phyloP scores from a whole-genome alignment of 208 protist species.

The Leishmania tarentolae region DNA sequence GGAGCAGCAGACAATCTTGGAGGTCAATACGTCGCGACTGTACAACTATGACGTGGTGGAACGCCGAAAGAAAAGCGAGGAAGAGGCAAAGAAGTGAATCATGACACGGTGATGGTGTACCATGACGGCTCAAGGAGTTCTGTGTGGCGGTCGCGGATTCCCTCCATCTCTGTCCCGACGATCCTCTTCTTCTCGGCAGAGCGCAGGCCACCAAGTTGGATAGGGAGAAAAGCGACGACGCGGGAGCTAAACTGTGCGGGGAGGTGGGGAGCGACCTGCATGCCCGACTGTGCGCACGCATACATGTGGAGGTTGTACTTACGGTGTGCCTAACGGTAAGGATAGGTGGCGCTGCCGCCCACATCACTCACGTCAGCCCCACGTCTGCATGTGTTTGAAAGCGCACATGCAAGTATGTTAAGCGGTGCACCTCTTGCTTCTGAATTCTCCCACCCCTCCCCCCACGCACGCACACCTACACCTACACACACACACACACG shows the following conservation, averaged over 20 bases:
- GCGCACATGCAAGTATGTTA: neutral
- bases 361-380: neutral
- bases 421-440: neutral
- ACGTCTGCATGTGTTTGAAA: neutral
- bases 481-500: neutral
- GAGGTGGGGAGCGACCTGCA: neutral
- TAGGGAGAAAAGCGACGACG: neutral
- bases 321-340: neutral
- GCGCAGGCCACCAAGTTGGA: neutral
- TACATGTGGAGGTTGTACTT: neutral
- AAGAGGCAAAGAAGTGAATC: constrained; percentile 27
- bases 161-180: neutral
- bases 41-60: constrained; percentile 95
- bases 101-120: neutral
- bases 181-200: neutral
- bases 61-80: constrained; percentile 56
- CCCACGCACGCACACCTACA: neutral
- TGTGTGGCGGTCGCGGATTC: neutral
- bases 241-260: neutral
- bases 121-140: neutral
- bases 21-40: constrained; percentile 95
- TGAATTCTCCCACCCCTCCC: neutral
- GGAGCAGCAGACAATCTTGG: constrained; percentile 95
- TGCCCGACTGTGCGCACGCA: neutral
- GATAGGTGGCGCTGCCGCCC: neutral